Evolutionary conservation across 176 grass and related monocot species (phyloP).

Genomic region (Phragmites australis): DNA sequence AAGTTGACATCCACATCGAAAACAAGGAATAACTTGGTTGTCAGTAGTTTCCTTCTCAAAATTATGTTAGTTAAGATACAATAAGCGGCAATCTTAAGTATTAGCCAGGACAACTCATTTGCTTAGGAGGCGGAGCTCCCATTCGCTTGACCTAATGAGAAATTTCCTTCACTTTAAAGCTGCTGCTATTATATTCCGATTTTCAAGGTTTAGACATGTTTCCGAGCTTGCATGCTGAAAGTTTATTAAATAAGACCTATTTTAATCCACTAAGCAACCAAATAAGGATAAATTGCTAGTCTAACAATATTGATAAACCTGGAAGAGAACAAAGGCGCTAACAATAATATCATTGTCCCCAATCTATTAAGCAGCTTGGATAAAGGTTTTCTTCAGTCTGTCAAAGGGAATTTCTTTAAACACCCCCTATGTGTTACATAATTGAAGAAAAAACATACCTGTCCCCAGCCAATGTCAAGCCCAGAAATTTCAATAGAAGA

Average conservation of each 20-base stretch:
- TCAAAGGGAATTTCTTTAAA: neutral
- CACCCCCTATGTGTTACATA: neutral
- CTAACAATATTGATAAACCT: no score
- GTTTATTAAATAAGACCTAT: neutral
- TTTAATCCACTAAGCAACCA: constrained; percentile 6
- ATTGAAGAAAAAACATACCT: constrained; percentile 61
- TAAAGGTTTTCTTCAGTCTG: neutral
- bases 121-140: neutral
- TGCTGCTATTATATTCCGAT: neutral
- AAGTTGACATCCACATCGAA: no score
- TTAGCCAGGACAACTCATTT: neutral
- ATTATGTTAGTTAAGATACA: no score
- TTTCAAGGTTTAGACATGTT: neutral
- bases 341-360: neutral
- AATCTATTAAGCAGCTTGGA: neutral
- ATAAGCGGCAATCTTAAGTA: neutral
- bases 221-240: neutral
- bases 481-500: constrained; percentile 96
- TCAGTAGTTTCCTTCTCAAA: no score
- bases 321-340: neutral
- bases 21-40: no score
- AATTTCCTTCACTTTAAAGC: neutral
- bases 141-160: neutral
- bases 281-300: neutral
- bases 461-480: constrained; percentile 92